phyloP scores from a whole-genome alignment of 2,329 filamentous ascomycete genomes.

The Thielaviopsis ethacetica region DNA sequence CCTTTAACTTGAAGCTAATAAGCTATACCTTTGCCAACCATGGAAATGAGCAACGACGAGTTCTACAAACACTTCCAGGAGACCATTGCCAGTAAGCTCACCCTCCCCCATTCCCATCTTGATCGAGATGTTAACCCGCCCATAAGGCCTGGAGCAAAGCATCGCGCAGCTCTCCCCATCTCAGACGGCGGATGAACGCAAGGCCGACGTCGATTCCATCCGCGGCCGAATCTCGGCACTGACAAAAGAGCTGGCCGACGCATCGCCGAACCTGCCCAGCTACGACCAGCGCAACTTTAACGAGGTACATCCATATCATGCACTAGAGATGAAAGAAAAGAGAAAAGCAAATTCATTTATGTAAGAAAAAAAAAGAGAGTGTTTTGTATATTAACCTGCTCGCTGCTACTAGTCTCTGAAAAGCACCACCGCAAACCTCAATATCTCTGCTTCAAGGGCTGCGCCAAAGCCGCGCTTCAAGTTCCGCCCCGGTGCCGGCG shows the following conservation, averaged over 20 bases:
- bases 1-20: no score
- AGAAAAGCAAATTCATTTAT: not conserved
- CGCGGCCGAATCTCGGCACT: constrained; percentile 65
- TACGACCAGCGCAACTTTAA: constrained; percentile 82
- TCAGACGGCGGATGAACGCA: constrained; percentile 39
- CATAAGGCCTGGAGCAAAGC: constrained; percentile 59
- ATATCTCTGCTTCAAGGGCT: constrained; percentile 48
- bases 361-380: not conserved
- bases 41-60: constrained; percentile 48
- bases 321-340: no score
- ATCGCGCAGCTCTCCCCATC: constrained; percentile 1
- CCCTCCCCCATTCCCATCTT: not conserved
- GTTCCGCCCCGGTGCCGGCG: constrained; percentile 39
- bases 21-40: constrained; percentile 8
- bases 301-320: constrained; percentile 42
- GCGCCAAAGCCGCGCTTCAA: constrained; percentile 67
- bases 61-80: constrained; percentile 77
- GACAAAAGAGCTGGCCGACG: constrained; percentile 72
- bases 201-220: constrained; percentile 66
- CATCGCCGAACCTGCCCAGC: constrained; percentile 63
- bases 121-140: not conserved
- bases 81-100: constrained; percentile 48
- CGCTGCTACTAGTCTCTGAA: constrained; percentile 49
- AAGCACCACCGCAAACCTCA: constrained; percentile 60
- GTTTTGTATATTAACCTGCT: constrained; percentile 5